Percentiles rank a stretch among this genome's conserved stretches.
These are phyloP conservation scores for Seiridium cupressi DNA, from an alignment of 2,329 filamentous ascomycete genomes.

Conservation along the genomic window DNA sequence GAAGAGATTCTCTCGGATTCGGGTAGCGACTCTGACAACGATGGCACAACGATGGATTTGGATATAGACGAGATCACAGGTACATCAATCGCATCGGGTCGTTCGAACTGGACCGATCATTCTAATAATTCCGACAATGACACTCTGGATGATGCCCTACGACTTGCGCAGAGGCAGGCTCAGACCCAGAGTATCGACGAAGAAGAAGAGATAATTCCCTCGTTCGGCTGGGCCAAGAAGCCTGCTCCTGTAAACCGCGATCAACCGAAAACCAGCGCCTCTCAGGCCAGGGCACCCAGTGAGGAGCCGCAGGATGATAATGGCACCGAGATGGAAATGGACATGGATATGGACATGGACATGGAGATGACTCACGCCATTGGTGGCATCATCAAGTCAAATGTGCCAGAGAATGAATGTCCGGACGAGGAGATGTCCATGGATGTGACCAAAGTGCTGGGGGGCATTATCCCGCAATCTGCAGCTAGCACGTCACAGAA, in stretches of 20 bases:
- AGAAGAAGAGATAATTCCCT: slow-evolving; percentile 70
- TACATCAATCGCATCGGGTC: slow-evolving; percentile 62
- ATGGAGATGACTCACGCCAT: slow-evolving; percentile 58
- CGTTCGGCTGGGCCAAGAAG: slow-evolving; percentile 73
- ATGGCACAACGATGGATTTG: slow-evolving; percentile 75
- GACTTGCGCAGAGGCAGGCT: slow-evolving; percentile 72
- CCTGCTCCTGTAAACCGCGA: slow-evolving; percentile 47
- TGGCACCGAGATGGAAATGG: slow-evolving; percentile 36
- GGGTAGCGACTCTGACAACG: slow-evolving; percentile 59
- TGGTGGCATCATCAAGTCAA: slow-evolving; percentile 48
- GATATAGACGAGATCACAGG: slow-evolving; percentile 76
- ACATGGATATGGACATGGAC: slow-evolving; percentile 47
- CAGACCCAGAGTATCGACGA: slow-evolving; percentile 68
- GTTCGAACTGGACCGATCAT: slow-evolving; percentile 51
- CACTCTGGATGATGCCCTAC: slow-evolving; percentile 73
- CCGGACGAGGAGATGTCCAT: slow-evolving; percentile 77
- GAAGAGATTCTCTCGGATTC: slow-evolving; percentile 46
- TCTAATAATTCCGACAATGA: slow-evolving; percentile 56
- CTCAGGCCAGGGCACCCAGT: slow-evolving; percentile 6
- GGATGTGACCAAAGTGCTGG: slow-evolving; percentile 85
- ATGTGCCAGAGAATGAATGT: slow-evolving; percentile 39
- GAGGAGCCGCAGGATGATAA: slow-evolving; percentile 23
- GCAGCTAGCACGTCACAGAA: slow-evolving; percentile 23
- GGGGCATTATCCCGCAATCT: slow-evolving; percentile 65
- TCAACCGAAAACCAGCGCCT: slow-evolving; percentile 15